Base-by-base conservation (phyloP, 192 early-diverging fungal species). In the Dispira simplex region DNA sequence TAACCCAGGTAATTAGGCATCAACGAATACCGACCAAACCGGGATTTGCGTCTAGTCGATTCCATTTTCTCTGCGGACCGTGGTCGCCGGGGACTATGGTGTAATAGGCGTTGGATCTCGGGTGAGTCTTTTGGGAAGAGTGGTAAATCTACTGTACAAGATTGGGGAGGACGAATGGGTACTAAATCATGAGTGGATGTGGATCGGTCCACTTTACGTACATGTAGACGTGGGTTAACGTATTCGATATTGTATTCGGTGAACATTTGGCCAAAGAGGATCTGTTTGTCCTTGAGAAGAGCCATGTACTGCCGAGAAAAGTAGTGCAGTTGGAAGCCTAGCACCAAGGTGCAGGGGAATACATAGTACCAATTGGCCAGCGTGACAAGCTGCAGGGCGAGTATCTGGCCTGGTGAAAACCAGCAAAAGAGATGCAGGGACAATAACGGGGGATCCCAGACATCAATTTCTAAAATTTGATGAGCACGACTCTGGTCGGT, bases 241-340 rank as follows among this genome's bases (percentile, higher is more conserved):
- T 83, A 83, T 46, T 74, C 81, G 54, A 63, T 60, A 65, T 83
- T 79, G 63, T 85, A 85, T 69, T 85, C 83, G 58, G 73, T 67
- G 39, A 76, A 67, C 43, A 83, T 75, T 62, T 82, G 76, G 5
- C 73, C 73, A 64, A 75, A 81, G 62, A 85, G 56, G 13, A 81
- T 69, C 68, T 85, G 80, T 63, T 77, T 82, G 64, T 85, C 83
- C 72, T 79, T 74, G 27, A 77, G 70, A 47, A 78, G 65, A 18
- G 59, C 69, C 57, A 69, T 64, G 65, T 64, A 75, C 25, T 66
- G 43, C 44, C 65, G 56, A 60, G 70, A 67, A 12, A 72, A 43
- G 52, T 71, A 73, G 44, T 73, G 71, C 66, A 79, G 77, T 44
- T 85, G 82, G 11, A 63, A 52, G 20, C 74, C 80, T 11, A 82